A percentile compares a stretch with the other conserved stretches of the same genome.
Evolutionary conservation across 257 asterid species (phyloP).

Genomic region (Henckelia pumila): DNA sequence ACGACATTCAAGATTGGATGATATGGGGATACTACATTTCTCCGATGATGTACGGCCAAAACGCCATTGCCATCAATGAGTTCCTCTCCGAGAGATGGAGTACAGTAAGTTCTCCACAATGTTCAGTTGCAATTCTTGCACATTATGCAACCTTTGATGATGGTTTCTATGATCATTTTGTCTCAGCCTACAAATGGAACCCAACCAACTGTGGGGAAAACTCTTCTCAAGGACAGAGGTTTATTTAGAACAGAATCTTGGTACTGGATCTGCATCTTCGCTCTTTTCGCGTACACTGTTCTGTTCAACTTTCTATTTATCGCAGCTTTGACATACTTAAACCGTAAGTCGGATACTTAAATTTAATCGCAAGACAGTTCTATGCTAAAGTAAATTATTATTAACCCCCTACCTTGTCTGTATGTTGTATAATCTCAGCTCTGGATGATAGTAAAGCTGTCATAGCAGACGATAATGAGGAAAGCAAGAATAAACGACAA

Average conservation of each 20-base stretch:
- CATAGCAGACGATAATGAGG: slow-evolving; percentile 37
- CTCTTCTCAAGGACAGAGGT: slow-evolving; percentile 71
- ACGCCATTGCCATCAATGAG: slow-evolving; percentile 83
- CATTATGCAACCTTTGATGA: slow-evolving; percentile 11
- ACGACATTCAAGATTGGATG: slow-evolving; percentile 77
- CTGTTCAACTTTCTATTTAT: slow-evolving; percentile 69
- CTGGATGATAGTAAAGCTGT: slow-evolving; percentile 61
- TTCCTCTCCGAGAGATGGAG: slow-evolving; percentile 86
- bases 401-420: slow-evolving; percentile 15
- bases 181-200: slow-evolving; percentile 55
- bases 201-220: slow-evolving; percentile 71
- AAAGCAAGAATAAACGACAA: slow-evolving; percentile 34
- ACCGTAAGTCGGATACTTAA: slow-evolving; percentile 46
- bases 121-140: background rate
- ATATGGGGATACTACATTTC: slow-evolving; percentile 89
- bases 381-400: slow-evolving; percentile 1
- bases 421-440: slow-evolving; percentile 40
- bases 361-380: background rate
- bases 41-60: slow-evolving; percentile 92
- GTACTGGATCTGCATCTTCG: slow-evolving; percentile 73
- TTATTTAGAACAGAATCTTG: slow-evolving; percentile 52
- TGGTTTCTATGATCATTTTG: background rate
- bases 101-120: slow-evolving; percentile 41
- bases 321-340: slow-evolving; percentile 67
- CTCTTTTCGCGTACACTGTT: slow-evolving; percentile 65